A percentile compares a stretch with the other conserved stretches of the same genome.
phyloP scores from a whole-genome alignment of 371 early-diverging fungal genomes.

The Zychaea mexicana region DNA sequence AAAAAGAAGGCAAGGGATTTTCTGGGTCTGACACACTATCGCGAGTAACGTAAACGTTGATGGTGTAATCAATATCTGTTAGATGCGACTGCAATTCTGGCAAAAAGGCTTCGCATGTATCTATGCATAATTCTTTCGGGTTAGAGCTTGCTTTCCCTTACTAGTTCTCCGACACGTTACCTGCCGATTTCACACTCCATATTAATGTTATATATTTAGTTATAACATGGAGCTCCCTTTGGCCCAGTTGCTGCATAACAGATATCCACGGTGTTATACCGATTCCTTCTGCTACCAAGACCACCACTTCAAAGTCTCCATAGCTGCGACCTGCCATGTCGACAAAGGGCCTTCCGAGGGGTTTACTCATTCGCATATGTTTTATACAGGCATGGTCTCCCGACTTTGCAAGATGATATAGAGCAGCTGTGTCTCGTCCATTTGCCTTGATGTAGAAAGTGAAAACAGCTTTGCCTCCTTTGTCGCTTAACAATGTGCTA shows the following conservation, averaged over 20 bases:
- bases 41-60: constrained; percentile 13
- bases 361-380: constrained; percentile 28
- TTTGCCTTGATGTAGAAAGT: constrained; percentile 36
- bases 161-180: constrained; percentile 10
- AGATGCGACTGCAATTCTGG: constrained; percentile 6
- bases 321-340: constrained; percentile 17
- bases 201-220: constrained; percentile 21
- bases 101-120: constrained; percentile 9
- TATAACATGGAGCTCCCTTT: constrained; percentile 14
- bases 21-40: neutral
- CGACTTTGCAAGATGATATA: constrained; percentile 14
- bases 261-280: constrained; percentile 51
- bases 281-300: constrained; percentile 43
- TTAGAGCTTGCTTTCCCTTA: neutral
- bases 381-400: neutral
- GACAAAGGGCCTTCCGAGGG: constrained; percentile 25
- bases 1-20: neutral
- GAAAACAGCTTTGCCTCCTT: constrained; percentile 7
- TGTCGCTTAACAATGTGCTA: neutral
- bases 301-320: constrained; percentile 28
- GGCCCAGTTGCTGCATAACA: constrained; percentile 26
- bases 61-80: neutral
- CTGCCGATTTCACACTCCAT: constrained; percentile 30
- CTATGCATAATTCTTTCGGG: neutral
- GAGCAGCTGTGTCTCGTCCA: constrained; percentile 21